Evolutionary conservation across 345 rosid genomes (phyloP).

Genomic region (Trapa bicornis): DNA sequence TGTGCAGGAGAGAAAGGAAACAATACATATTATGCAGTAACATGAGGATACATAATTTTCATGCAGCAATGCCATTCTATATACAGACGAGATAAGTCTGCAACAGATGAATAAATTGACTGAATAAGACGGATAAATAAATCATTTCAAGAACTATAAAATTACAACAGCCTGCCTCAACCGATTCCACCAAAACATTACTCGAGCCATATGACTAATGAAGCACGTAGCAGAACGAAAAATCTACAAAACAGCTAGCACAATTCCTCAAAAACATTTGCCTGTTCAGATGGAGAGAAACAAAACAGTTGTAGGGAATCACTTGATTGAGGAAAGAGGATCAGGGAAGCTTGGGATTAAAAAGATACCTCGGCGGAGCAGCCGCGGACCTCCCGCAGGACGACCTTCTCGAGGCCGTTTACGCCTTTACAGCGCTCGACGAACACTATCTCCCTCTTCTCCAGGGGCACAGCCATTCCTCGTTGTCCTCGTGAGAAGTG

Average conservation of each 20-base stretch:
- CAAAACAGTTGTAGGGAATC: background rate
- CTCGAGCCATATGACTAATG: background rate
- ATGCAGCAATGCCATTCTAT: too few species aligned
- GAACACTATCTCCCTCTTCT: constrained; percentile 11
- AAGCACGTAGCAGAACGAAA: background rate
- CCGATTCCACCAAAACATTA: background rate
- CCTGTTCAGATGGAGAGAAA: background rate
- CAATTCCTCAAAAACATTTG: background rate
- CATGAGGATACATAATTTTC: too few species aligned
- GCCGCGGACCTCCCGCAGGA: constrained; percentile 44
- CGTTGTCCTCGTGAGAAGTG: background rate
- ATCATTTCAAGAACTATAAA: background rate
- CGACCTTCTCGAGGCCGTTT: constrained; percentile 65
- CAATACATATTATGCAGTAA: background rate
- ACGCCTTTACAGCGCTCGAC: constrained; percentile 48
- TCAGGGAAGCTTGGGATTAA: background rate
- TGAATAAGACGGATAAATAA: background rate
- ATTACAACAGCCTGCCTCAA: background rate
- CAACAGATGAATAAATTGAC: too few species aligned
- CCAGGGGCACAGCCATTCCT: constrained; percentile 12
- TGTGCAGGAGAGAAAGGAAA: constrained; percentile 10
- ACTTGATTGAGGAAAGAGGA: too few species aligned
- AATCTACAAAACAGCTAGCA: background rate
- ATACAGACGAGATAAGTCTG: background rate
- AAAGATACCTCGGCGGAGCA: constrained; percentile 55